phyloP scores from a whole-genome alignment of 352 stramenopile genomes.

The Albugo laibachii region DNA sequence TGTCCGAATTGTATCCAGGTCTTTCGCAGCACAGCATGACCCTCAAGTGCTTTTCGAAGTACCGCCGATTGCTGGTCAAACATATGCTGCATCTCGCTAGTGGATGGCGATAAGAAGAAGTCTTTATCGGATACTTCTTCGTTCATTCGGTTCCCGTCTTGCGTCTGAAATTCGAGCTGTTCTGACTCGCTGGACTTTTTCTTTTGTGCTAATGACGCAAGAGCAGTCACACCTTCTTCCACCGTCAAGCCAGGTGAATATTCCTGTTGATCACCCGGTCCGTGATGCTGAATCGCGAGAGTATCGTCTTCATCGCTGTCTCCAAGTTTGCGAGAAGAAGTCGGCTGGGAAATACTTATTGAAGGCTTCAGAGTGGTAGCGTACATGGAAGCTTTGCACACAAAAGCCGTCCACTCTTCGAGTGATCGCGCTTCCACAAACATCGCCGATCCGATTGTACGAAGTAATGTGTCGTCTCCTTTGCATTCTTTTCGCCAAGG shows the following conservation, averaged over 20 bases:
- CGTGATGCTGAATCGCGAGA: too few relatives aligned
- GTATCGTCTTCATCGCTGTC: too few relatives aligned
- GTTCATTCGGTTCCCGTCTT: too few relatives aligned
- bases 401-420: conserved; percentile 56
- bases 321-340: too few relatives aligned
- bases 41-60: conserved; percentile 43
- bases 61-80: conserved; percentile 66
- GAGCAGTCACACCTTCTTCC: conserved; percentile 59
- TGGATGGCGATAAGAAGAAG: conserved; percentile 68
- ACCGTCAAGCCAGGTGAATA: conserved; percentile 11
- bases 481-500: conserved; percentile 64
- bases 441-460: conserved; percentile 18
- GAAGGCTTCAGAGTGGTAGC: conserved; percentile 7
- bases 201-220: conserved; percentile 22
- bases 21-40: conserved; percentile 47
- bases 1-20: conserved; percentile 20
- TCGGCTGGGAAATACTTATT: too few relatives aligned
- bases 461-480: background rate
- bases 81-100: conserved; percentile 76
- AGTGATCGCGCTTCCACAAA: conserved; percentile 39
- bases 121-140: conserved; percentile 11
- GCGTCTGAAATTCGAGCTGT: too few relatives aligned
- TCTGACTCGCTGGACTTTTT: too few relatives aligned
- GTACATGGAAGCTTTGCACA: conserved; percentile 45
- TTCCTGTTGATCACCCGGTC: too few relatives aligned